Base-by-base conservation (phyloP, 305 asterid species). In the Nicotiana rustica region DNA sequence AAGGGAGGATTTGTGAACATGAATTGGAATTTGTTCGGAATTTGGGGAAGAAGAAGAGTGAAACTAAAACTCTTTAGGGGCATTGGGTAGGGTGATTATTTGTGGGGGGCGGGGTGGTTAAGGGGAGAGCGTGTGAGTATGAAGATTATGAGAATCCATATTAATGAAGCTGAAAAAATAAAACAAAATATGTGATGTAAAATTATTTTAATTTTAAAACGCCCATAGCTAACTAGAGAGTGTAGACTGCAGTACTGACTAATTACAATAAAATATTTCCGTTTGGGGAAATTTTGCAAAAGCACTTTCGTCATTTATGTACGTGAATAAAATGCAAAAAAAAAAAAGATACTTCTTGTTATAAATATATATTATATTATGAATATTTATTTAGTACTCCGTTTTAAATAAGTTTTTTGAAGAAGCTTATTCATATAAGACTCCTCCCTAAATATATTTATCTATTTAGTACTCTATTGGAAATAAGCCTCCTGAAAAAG, bases 51-150 rank as follows among this genome's bases (percentile, higher is more conserved):
- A 44, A 44, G 52, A 9, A 44, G 13, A 44, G 83, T 13, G 12
- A 52, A 62, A 67, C 38, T 29, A 66, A 36, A 41, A 79, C 75
- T 49, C 67, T 67, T 15, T 36, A 65, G 55, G 77, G 41, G 31
- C 56, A 36, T 36, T 36, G 56, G 4, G 61, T n/a, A 49, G 64
- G 7, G 62, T 57, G 62, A 57, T 57, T 17, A 57, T 57, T 21
- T 10, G 55, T 9, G 5, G 12, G 25, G 29, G 67, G 12, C 29
- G 29, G 31, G 17, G 55, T 7, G 29, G 31, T 10, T n/a, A 3
- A n/a, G 25, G 15, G 49, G 49, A 7, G 29, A 67, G 49, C 8
- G 13, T 33, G 77, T 35, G 13, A 12, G 60, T 3, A 36, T 41
- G 36, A 18, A 41, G 29, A 41, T 18, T 70, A 57, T 44, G 60